phyloP scores from a whole-genome alignment of 2,329 filamentous ascomycete genomes.

The Leptographium radiaticola region DNA sequence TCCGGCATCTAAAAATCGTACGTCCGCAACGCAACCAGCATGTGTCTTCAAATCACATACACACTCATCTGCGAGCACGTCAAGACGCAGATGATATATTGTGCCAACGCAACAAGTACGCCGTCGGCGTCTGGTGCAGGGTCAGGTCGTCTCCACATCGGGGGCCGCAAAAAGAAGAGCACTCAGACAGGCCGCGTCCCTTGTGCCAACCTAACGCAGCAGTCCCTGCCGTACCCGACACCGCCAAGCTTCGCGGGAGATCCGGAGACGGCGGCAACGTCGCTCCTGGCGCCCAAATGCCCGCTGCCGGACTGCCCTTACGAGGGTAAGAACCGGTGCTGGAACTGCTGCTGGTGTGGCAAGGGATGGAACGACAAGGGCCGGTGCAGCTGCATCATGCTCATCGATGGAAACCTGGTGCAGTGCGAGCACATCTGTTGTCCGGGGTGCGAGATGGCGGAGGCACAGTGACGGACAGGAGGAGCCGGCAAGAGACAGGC shows the following conservation, averaged over 20 bases:
- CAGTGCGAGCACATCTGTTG: slow-evolving; percentile 43
- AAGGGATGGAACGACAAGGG: slow-evolving; percentile 37
- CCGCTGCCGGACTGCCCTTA: slow-evolving; percentile 35
- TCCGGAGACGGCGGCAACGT: slow-evolving; percentile 16
- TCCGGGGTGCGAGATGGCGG: slow-evolving; percentile 28
- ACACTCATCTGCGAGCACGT: slow-evolving; percentile 39
- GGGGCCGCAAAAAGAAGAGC: slow-evolving; percentile 5
- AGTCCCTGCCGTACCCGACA: slow-evolving; percentile 32
- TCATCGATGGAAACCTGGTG: slow-evolving; percentile 33
- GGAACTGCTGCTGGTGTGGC: slow-evolving; percentile 45
- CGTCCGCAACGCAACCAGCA: slow-evolving; percentile 11
- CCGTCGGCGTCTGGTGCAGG: not conserved
- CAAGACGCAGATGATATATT: slow-evolving; percentile 30
- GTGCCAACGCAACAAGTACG: slow-evolving; percentile 21
- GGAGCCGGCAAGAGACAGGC: slow-evolving; percentile 11
- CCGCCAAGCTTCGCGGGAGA: slow-evolving; percentile 26
- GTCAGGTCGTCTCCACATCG: not conserved
- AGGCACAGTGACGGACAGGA: not conserved
- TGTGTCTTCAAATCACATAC: slow-evolving; percentile 38
- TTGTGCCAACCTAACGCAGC: slow-evolving; percentile 29
- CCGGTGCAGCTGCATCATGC: slow-evolving; percentile 39
- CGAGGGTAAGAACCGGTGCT: slow-evolving; percentile 32
- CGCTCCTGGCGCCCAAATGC: slow-evolving; percentile 25
- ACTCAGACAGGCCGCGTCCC: slow-evolving; percentile 13
- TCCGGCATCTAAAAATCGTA: not conserved